Base-by-base conservation (phyloP, 1,284 basidiomycete species). In the Puccinia triticina region DNA sequence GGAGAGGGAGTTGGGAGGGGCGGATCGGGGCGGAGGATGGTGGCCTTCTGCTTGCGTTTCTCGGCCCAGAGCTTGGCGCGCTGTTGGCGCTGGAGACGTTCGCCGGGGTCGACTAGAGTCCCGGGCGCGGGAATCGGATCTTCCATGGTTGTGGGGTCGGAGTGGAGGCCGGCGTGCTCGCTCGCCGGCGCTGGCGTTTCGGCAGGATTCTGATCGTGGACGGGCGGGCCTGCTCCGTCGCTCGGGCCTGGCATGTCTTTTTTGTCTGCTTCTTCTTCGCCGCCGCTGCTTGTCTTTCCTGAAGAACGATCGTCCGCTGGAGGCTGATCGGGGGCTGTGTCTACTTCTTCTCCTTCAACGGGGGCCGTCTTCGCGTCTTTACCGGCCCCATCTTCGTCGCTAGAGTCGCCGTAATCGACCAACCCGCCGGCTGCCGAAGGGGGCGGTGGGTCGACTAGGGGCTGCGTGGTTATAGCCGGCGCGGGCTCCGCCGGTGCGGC, bases 391-490 rank as follows among this genome's bases (percentile, higher is more conserved):
- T 75, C 40, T 75, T 75, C 78, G 8, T 81, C 69, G 26, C 78
- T 81, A 10, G 78, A 81, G 21, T 81, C 69, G 34, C 53, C 78
- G 48, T 81, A 81, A 29, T 81, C 78, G 26, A 69, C 78, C 18
- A 81, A 29, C 21, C 67, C 69, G 23, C 34, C 43, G 8, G 34
- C 21, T 3, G 34, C 61, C 34, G 16, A 18, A 5, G 34, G 21
- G 34, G 29, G 10, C 12, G 29, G 32, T 66, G 18, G 64, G 29
- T 26, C 76, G 26, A 67, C n/a, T 66, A 23, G 40, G 37, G 29
- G 34, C 26, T 8, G 43, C 29, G 18, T 10, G 57, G 21, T 23
- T n/a, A 18, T 46, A 14, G 16, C 23, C n/a, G 14, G 48, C 23
- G 53, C 26, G 34, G 55, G 26, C 23, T 21, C n/a, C n/a, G n/a